Conservation (phyloP, 2,329 filamentous ascomycete genomes). For the Botrytis porri region DNA sequence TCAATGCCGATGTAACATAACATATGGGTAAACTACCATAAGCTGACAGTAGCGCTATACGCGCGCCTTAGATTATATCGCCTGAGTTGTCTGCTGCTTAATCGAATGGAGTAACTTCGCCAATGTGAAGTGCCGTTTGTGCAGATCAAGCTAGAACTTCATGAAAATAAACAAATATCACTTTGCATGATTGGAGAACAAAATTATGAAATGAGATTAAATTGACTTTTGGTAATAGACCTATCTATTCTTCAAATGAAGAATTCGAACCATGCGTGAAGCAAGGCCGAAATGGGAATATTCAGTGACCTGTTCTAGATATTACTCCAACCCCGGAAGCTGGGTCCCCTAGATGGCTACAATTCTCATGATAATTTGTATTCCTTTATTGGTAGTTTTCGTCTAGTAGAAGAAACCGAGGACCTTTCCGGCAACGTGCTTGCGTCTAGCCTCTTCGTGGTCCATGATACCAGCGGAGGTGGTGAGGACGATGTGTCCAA, state of each 20-base stretch:
- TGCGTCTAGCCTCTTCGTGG: constrained; percentile 98
- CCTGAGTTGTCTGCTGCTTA: not conserved
- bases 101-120: not conserved
- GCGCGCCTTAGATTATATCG: not conserved
- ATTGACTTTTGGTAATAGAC: constrained; percentile 38
- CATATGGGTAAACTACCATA: not conserved
- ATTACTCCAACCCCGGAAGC: constrained; percentile 23
- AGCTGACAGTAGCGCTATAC: not conserved
- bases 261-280: constrained; percentile 29
- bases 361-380: constrained; percentile 37
- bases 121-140: not conserved
- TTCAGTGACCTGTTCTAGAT: constrained; percentile 25
- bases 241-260: constrained; percentile 34
- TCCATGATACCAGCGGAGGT: constrained; percentile 99
- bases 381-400: constrained; percentile 25
- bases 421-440: constrained; percentile 99
- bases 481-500: constrained; percentile 98
- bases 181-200: not conserved
- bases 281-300: constrained; percentile 36
- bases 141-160: not conserved
- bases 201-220: constrained; percentile 32
- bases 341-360: constrained; percentile 33
- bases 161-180: not conserved
- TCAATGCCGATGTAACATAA: not conserved
- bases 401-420: constrained; percentile 98